Percentiles rank a stretch among this genome's conserved stretches.
Evolutionary conservation across 805 yeast species (phyloP).

Genomic region (Teunomyces cretensis): DNA sequence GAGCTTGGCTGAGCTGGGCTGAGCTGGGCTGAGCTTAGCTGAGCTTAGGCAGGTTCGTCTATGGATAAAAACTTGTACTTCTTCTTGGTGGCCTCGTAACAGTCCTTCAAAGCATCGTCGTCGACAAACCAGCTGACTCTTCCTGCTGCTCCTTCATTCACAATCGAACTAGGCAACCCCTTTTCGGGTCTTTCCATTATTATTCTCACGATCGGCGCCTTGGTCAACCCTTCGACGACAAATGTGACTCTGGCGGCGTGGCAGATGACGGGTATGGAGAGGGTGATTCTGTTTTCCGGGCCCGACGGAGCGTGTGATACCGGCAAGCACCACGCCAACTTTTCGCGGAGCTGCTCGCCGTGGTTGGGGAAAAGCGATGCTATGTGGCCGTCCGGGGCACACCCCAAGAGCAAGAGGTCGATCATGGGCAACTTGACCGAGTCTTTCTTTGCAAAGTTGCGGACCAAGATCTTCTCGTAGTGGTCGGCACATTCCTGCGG

Average conservation of each 20-base stretch:
- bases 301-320: conserved; percentile 90
- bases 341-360: conserved; percentile 78
- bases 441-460: conserved; percentile 93
- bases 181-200: conserved; percentile 97
- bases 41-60: conserved; percentile 10
- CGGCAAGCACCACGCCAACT: conserved; percentile 93
- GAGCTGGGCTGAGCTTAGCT: too few relatives aligned
- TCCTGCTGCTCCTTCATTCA: conserved; percentile 95
- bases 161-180: conserved; percentile 90
- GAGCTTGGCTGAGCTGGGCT: too few relatives aligned
- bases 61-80: conserved; percentile 59
- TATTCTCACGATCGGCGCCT: conserved; percentile 86
- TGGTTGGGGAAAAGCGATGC: conserved; percentile 95
- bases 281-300: conserved; percentile 80
- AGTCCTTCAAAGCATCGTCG: conserved; percentile 84
- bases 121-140: conserved; percentile 97
- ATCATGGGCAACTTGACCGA: conserved; percentile 94
- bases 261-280: conserved; percentile 91
- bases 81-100: conserved; percentile 65
- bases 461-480: conserved; percentile 82
- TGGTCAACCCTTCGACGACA: conserved; percentile 94
- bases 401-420: conserved; percentile 86
- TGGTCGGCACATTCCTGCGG: conserved; percentile 93
- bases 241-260: conserved; percentile 91
- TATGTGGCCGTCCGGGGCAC: conserved; percentile 98